A percentile compares a stretch with the other conserved stretches of the same genome.
These are phyloP conservation scores for Sporothrix schenckii DNA, from an alignment of 2,329 filamentous ascomycete species.

Conservation along the genomic window DNA sequence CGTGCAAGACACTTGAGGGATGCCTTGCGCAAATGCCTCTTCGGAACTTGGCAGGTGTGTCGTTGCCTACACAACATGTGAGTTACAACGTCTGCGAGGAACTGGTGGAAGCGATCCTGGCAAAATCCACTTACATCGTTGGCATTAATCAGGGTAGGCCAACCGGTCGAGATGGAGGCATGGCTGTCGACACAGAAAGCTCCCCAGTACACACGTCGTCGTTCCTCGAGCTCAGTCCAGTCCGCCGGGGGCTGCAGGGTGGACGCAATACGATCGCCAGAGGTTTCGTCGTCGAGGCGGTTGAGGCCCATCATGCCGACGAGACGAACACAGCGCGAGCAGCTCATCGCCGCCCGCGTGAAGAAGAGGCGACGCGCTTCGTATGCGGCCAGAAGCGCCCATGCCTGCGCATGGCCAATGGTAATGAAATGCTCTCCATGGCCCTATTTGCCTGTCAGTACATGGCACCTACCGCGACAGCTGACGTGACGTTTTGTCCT, in stretches of 20 bases:
- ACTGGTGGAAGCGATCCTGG: background rate
- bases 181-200: constrained; percentile 82
- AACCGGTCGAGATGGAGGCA: constrained; percentile 84
- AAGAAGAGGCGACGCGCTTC: constrained; percentile 87
- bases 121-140: constrained; percentile 57
- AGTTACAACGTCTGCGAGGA: background rate
- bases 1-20: constrained; percentile 63
- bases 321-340: constrained; percentile 69
- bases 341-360: constrained; percentile 81
- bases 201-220: constrained; percentile 84
- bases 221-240: constrained; percentile 77
- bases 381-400: constrained; percentile 72
- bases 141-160: constrained; percentile 80
- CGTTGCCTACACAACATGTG: constrained; percentile 55
- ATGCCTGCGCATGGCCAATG: constrained; percentile 78
- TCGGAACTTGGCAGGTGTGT: constrained; percentile 82
- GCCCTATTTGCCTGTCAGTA: constrained; percentile 50
- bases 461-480: background rate
- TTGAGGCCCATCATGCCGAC: constrained; percentile 85
- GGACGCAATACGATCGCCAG: constrained; percentile 66
- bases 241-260: constrained; percentile 72
- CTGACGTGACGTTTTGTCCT: background rate
- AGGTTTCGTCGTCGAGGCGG: constrained; percentile 66
- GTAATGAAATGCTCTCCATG: constrained; percentile 79
- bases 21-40: constrained; percentile 70